phyloP scores from a whole-genome alignment of 495 filamentous ascomycete species.

The Xylaria castorea region DNA sequence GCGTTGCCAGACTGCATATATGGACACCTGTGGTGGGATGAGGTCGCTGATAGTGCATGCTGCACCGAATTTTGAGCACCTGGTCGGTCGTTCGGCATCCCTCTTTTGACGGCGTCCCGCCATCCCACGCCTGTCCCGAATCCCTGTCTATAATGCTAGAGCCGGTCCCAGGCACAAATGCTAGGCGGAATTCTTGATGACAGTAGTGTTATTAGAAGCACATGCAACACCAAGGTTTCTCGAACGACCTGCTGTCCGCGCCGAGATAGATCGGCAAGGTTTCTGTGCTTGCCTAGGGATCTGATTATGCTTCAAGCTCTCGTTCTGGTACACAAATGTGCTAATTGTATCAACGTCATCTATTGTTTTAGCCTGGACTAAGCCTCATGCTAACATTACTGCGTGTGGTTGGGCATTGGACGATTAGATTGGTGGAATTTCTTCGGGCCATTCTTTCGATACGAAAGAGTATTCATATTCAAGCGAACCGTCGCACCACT shows the following conservation, averaged over 20 bases:
- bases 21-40: conserved; percentile 15
- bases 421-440: conserved; percentile 22
- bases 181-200: neutral
- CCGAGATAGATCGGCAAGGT: conserved; percentile 16
- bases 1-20: neutral
- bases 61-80: neutral
- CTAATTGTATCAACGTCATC: neutral
- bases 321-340: neutral
- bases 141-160: conserved; percentile 15
- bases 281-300: neutral
- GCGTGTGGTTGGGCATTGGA: neutral
- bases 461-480: conserved; percentile 15
- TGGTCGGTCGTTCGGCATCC: conserved; percentile 21
- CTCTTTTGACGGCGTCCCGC: conserved; percentile 22
- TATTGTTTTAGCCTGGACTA: conserved; percentile 15
- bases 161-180: neutral
- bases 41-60: conserved; percentile 17
- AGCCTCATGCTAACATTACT: conserved; percentile 11
- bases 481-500: conserved; percentile 1
- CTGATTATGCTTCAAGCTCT: neutral
- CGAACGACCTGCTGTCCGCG: conserved; percentile 9
- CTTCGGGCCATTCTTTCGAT: conserved; percentile 4
- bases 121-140: conserved; percentile 12
- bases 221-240: conserved; percentile 14
- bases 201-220: neutral